phyloP scores from a whole-genome alignment of 441 rosid species.

The Melastoma candidum region DNA sequence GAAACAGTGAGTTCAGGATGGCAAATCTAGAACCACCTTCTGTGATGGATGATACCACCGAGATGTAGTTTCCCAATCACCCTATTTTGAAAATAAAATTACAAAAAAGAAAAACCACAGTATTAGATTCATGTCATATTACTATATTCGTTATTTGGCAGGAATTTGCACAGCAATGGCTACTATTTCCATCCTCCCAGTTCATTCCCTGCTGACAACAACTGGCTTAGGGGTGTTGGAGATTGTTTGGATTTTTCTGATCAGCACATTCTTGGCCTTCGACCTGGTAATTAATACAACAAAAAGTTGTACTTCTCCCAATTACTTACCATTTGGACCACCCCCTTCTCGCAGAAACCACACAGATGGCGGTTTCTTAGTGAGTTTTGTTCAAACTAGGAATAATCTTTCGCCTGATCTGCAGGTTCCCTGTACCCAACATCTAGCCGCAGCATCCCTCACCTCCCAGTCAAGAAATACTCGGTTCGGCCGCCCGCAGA shows the following conservation, averaged over 20 bases:
- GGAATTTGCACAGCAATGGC: background rate
- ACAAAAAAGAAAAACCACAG: background rate
- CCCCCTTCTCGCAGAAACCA: background rate
- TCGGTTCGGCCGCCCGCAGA: slow-evolving; percentile 14
- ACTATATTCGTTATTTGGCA: background rate
- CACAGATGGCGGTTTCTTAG: background rate
- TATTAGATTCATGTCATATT: too few species aligned
- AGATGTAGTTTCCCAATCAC: slow-evolving; percentile 16
- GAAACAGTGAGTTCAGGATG: slow-evolving; percentile 29
- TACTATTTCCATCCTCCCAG: slow-evolving; percentile 3
- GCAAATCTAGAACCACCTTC: slow-evolving; percentile 21
- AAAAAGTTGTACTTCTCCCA: too few species aligned
- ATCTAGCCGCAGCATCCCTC: slow-evolving; percentile 13
- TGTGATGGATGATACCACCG: slow-evolving; percentile 19
- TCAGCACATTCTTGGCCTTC: slow-evolving; percentile 13
- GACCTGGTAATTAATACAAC: background rate
- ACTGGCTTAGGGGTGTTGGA: slow-evolving; percentile 19
- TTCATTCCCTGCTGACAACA: slow-evolving; percentile 15
- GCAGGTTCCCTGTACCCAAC: slow-evolving; percentile 21
- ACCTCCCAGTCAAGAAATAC: slow-evolving; percentile 17
- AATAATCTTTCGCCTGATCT: background rate
- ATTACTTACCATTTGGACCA: too few species aligned
- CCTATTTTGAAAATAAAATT: background rate
- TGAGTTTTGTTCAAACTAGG: too few species aligned
- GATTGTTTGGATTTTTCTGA: slow-evolving; percentile 16